A percentile compares a stretch with the other conserved stretches of the same genome.
Conservation (phyloP, 495 filamentous ascomycete genomes). For the Penicillium manginii region DNA sequence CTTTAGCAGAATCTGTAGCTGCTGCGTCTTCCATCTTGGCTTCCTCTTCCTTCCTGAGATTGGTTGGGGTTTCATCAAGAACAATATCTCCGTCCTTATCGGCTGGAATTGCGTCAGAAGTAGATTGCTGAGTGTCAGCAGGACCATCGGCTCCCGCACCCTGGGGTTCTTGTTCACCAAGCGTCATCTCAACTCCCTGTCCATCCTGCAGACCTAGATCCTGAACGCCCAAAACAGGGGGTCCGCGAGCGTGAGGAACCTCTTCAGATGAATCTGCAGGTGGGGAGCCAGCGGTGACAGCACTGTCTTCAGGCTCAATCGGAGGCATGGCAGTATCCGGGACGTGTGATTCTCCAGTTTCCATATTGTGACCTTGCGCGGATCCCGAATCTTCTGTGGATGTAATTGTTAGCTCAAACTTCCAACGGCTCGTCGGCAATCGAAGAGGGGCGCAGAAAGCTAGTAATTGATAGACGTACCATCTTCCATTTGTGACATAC, state of each 20-base stretch:
- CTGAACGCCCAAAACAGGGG: slow-evolving; percentile 79
- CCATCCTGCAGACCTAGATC: slow-evolving; percentile 81
- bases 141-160: slow-evolving; percentile 10
- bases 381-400: slow-evolving; percentile 18
- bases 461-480: slow-evolving; percentile 47
- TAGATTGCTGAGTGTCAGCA: slow-evolving; percentile 16
- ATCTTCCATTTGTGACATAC: slow-evolving; percentile 23
- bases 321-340: slow-evolving; percentile 12
- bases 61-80: slow-evolving; percentile 36
- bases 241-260: slow-evolving; percentile 78
- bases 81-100: slow-evolving; percentile 51
- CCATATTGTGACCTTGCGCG: slow-evolving; percentile 25
- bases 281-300: slow-evolving; percentile 19
- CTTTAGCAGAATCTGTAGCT: slow-evolving; percentile 14
- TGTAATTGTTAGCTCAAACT: slow-evolving; percentile 10
- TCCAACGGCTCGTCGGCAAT: neutral
- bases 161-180: slow-evolving; percentile 25
- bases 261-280: slow-evolving; percentile 53
- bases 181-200: slow-evolving; percentile 48
- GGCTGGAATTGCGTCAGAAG: slow-evolving; percentile 17
- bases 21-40: slow-evolving; percentile 14
- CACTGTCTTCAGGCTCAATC: slow-evolving; percentile 36
- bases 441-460: neutral
- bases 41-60: slow-evolving; percentile 19
- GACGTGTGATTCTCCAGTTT: slow-evolving; percentile 5